Evolutionary conservation across 768 basidiomycete genomes (phyloP), one percentile per base, ranked within the genome.

Genomic region (Collybiopsis luxurians): DNA sequence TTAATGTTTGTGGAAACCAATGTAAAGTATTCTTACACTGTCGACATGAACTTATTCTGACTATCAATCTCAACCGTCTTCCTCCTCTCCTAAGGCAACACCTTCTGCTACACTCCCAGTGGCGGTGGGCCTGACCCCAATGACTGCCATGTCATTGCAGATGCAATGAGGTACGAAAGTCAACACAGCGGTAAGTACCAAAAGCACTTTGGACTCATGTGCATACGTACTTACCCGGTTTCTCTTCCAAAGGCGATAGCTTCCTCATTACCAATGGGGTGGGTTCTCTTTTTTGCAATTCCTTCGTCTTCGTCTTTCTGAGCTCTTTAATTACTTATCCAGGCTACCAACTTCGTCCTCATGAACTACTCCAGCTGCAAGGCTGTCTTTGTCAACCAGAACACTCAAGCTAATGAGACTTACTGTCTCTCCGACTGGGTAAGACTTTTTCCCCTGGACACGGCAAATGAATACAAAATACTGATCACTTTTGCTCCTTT

Each of bases 341-440:
- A n/a, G n/a, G 9, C 43, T 44, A 17, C 9, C n/a, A 44, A 44
- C 24, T n/a, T 44, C n/a, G 43, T n/a, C 24, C 15, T 24, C 15
- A 5, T 71, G 70, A 50, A 56, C 28, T 71, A 69, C 58, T 27
- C 52, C 11, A 62, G 60, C 49, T 73, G 69, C 61, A 52, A 64
- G 56, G 66, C 67, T 38, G 68, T 69, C 59, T 66, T 71, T 57
- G 58, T 71, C 45, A 67, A 71, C 61, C 71, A 71, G 59, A 64
- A 60, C 56, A 58, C 42, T 63, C 59, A 46, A 55, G 60, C 59
- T 19, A 51, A 69, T 38, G 62, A 24, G n/a, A 44, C 63, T 13
- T 73, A 73, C 61, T 71, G 68, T 54, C 68, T 69, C 36, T 62
- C 54, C 10, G 68, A 71, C 57, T 71, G 66, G 66, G 70, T 71